These are phyloP conservation scores for Colletotrichum sojae DNA, from an alignment of 2,329 filamentous ascomycete species.

Conservation along the genomic window DNA sequence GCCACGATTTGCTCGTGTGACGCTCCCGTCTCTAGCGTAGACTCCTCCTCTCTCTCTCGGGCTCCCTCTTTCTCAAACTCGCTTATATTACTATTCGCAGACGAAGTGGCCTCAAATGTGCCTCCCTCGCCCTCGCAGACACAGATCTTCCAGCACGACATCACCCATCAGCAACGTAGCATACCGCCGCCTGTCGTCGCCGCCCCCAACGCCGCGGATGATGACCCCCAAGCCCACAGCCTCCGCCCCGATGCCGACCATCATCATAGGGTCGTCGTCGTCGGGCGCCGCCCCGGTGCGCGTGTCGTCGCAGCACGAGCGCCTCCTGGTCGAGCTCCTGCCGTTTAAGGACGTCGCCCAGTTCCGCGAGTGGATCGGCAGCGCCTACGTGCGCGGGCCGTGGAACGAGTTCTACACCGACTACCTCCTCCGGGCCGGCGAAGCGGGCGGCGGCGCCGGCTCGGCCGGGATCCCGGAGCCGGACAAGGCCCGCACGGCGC, in stretches of 20 bases:
- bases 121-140: constrained; percentile 36
- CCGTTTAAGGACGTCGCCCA: constrained; percentile 51
- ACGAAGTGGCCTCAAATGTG: constrained; percentile 30
- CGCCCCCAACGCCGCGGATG: constrained; percentile 32
- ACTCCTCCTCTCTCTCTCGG: background rate
- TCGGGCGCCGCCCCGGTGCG: constrained; percentile 2
- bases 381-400: constrained; percentile 50
- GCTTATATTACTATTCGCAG: background rate
- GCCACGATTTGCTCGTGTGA: constrained; percentile 3
- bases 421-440: constrained; percentile 45
- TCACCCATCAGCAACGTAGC: constrained; percentile 21
- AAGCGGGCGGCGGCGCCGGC: constrained; percentile 12
- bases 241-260: background rate
- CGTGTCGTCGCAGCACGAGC: constrained; percentile 52
- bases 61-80: background rate
- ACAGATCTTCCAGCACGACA: constrained; percentile 17
- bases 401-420: constrained; percentile 56
- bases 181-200: constrained; percentile 34
- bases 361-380: constrained; percentile 54
- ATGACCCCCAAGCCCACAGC: constrained; percentile 24
- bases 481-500: constrained; percentile 51
- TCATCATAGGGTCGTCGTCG: background rate
- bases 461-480: constrained; percentile 45
- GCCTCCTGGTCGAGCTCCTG: constrained; percentile 56
- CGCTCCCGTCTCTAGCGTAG: background rate